Evolutionary conservation across 2,329 filamentous ascomycete species (phyloP).

Genomic region (Cytospora chrysosperma): DNA sequence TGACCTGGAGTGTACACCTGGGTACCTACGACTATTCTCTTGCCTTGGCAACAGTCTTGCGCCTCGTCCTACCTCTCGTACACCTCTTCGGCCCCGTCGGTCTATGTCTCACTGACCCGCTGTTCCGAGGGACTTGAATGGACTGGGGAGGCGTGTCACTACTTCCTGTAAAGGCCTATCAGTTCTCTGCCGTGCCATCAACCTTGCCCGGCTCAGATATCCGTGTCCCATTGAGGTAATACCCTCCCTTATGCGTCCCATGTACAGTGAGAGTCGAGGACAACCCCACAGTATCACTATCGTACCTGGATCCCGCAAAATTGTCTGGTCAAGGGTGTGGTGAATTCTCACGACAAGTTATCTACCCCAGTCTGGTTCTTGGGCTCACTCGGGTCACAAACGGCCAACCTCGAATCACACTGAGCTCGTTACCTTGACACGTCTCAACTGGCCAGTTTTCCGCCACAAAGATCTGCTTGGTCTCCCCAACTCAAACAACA

Average conservation of each 20-base stretch:
- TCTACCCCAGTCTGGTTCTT: constrained; percentile 7
- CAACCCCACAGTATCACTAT: not conserved
- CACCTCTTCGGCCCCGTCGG: not conserved
- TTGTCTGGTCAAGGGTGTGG: constrained; percentile 5
- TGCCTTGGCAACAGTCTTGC: constrained; percentile 7
- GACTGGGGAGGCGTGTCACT: not conserved
- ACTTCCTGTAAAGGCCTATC: not conserved
- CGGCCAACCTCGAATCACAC: constrained; percentile 1
- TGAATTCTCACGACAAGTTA: constrained; percentile 10
- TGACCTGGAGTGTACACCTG: not conserved
- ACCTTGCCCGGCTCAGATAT: constrained; percentile 2
- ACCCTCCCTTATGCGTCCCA: constrained; percentile 11
- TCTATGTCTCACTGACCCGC: constrained; percentile 15
- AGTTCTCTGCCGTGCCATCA: constrained; percentile 1
- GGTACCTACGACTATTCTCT: not conserved
- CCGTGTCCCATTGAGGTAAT: constrained; percentile 9
- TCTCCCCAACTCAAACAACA: constrained; percentile 12
- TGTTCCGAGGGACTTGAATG: not conserved
- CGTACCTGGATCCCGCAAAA: not conserved
- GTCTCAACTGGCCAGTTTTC: constrained; percentile 4
- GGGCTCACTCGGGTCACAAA: constrained; percentile 3
- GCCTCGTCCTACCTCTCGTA: constrained; percentile 1
- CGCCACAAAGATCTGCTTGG: constrained; percentile 6
- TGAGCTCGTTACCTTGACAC: constrained; percentile 9
- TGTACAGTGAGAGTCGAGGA: not conserved